These are phyloP conservation scores for Xanthoconium separans DNA, from an alignment of 1,284 basidiomycete species.

Conservation along the genomic window DNA sequence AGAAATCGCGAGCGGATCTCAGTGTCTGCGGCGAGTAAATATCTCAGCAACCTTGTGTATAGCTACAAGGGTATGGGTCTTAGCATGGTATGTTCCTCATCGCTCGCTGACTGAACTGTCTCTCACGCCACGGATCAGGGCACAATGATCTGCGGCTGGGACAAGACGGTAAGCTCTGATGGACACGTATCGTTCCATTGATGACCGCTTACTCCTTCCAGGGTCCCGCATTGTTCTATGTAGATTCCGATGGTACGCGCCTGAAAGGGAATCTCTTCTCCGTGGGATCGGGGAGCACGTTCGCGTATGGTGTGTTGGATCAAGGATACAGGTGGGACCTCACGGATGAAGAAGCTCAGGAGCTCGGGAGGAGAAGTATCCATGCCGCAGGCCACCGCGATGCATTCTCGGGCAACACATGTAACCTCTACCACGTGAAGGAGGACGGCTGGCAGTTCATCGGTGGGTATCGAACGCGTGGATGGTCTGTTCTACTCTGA, in stretches of 20 bases:
- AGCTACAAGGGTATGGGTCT: conserved; percentile 99
- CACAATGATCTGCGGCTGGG: conserved; percentile 99
- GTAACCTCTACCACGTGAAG: conserved; percentile 95
- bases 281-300: conserved; percentile 97
- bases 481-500: conserved; percentile 10
- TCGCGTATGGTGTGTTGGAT: conserved; percentile 98
- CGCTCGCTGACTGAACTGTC: neutral
- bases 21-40: conserved; percentile 97
- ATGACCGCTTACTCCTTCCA: conserved; percentile 29
- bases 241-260: conserved; percentile 96
- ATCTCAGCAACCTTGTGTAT: conserved; percentile 96
- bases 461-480: conserved; percentile 48
- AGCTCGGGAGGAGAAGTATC: conserved; percentile 92
- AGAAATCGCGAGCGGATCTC: conserved; percentile 98
- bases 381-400: conserved; percentile 98
- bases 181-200: conserved; percentile 1
- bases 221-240: conserved; percentile 98
- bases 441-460: conserved; percentile 94
- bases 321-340: conserved; percentile 96
- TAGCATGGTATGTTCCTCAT: conserved; percentile 77
- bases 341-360: conserved; percentile 91
- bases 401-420: conserved; percentile 96
- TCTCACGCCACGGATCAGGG: conserved; percentile 53
- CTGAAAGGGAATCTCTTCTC: conserved; percentile 97
- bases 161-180: conserved; percentile 79